Evolutionary conservation across 805 yeast species (phyloP).

Genomic region (Kregervanrija delftensis): DNA sequence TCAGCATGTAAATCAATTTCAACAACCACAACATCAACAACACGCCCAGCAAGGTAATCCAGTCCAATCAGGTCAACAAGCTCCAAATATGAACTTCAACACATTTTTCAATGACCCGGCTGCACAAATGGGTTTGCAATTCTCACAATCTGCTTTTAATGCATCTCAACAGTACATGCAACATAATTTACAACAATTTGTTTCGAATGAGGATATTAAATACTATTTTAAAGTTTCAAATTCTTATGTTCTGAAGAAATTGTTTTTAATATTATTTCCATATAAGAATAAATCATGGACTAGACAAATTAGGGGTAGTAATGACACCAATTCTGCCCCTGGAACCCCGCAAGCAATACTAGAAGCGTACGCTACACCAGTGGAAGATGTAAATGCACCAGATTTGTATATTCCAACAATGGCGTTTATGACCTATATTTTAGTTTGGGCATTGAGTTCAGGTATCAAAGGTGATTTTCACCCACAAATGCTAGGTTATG

Average conservation of each 20-base stretch:
- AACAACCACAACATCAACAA: slow-evolving; percentile 3
- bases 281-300: slow-evolving; percentile 82
- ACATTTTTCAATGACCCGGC: slow-evolving; percentile 69
- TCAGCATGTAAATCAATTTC: no score
- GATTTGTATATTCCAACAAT: slow-evolving; percentile 93
- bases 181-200: slow-evolving; percentile 53
- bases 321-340: slow-evolving; percentile 20
- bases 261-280: slow-evolving; percentile 74
- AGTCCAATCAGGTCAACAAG: slow-evolving; percentile 15
- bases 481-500: slow-evolving; percentile 84
- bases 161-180: slow-evolving; percentile 77
- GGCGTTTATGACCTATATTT: slow-evolving; percentile 83
- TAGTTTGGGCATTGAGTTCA: slow-evolving; percentile 74
- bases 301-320: slow-evolving; percentile 37
- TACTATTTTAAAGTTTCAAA: slow-evolving; percentile 92
- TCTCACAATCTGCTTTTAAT: slow-evolving; percentile 78
- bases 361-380: slow-evolving; percentile 61
- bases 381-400: slow-evolving; percentile 88
- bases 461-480: slow-evolving; percentile 89
- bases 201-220: slow-evolving; percentile 53
- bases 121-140: slow-evolving; percentile 78
- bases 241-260: slow-evolving; percentile 70
- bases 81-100: slow-evolving; percentile 19
- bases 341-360: no score
- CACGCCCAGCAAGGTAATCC: slow-evolving; percentile 3